These are phyloP conservation scores for Myriosclerotinia duriaeana DNA, from an alignment of 2,329 filamentous ascomycete genomes.

Conservation along the genomic window DNA sequence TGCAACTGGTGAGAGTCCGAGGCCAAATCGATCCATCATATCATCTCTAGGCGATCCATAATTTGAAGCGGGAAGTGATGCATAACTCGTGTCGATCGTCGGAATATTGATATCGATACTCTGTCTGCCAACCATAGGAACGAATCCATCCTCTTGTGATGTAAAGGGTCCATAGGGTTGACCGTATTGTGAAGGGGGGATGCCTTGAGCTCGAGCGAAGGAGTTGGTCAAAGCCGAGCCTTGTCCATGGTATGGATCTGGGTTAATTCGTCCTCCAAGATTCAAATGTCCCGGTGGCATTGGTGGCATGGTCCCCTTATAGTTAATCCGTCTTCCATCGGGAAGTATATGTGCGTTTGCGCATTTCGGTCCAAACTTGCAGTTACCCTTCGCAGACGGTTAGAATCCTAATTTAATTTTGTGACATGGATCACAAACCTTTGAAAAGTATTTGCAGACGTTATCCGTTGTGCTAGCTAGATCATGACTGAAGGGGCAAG, in stretches of 20 bases:
- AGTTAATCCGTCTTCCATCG: conserved; percentile 89
- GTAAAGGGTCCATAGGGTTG: conserved; percentile 48
- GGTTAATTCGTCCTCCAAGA: conserved; percentile 67
- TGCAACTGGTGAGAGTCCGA: conserved; percentile 74
- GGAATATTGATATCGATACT: conserved; percentile 49
- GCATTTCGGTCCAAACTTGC: conserved; percentile 98
- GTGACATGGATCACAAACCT: conserved; percentile 58
- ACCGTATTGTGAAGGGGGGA: conserved; percentile 40
- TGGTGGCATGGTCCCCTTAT: conserved; percentile 57
- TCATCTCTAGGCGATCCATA: conserved; percentile 85
- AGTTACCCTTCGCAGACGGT: conserved; percentile 71
- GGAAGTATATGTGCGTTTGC: conserved; percentile 94
- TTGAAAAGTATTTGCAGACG: conserved; percentile 98
- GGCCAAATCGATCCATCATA: conserved; percentile 53
- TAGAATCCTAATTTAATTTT: conserved; percentile 21
- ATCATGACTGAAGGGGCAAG: conserved; percentile 95
- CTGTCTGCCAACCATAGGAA: conserved; percentile 43
- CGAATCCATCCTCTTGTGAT: conserved; percentile 56
- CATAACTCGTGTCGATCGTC: conserved; percentile 56
- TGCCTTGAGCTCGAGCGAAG: conserved; percentile 61
- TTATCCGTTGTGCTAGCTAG: conserved; percentile 81
- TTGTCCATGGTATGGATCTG: conserved; percentile 62
- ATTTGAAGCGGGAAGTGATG: conserved; percentile 54
- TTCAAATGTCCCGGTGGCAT: conserved; percentile 49
- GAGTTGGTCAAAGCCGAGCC: conserved; percentile 75